Base-by-base conservation (phyloP, 1,284 basidiomycete species). In the Amylostereum chailletii region DNA sequence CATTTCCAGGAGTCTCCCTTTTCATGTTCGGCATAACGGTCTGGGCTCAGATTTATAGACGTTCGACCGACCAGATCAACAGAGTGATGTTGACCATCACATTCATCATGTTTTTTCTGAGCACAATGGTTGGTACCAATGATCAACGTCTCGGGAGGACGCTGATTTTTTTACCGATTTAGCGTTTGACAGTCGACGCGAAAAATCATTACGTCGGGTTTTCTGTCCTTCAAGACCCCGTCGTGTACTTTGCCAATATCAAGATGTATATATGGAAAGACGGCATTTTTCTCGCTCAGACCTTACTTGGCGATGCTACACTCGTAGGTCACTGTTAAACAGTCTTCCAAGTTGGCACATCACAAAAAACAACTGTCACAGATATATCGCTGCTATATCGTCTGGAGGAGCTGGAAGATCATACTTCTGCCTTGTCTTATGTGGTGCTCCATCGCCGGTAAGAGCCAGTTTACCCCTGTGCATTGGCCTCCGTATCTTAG, bases 111-210 rank as follows among this genome's bases (percentile, higher is more conserved):
- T 52, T 50, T 32, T 27, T 50, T 7, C 27, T 49, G 19, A 49
- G 40, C 5, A 49, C 48, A 26, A 36, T 44, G 48, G 48, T 49
- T 10, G 38, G 36, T 30, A n/a, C n/a, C 8, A 34, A 8, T 36
- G 2, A 4, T 34, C 2, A 11, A 11, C 4, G 34, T 1, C 4
- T 19, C 6, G n/a, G 26, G 3, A 4, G 3, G 30, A 34, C n/a
- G 32, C 9, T 26, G 3, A 7, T 19, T 4, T 10, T 34, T 45
- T n/a, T 34, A 11, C 5, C 6, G 47, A 30, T 8, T 9, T 10
- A 37, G 10, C 3, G 45, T 56, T 60, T 61, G 36, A 52, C 61
- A 26, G 52, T 53, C 4, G 53, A 58, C 9, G 57, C 60, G 48
- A 57, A 58, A 37, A 45, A 50, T 5, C 60, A 59, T 41, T 48